These are phyloP conservation scores for Lactarius evosmus DNA, from an alignment of 768 basidiomycete genomes.

Conservation along the genomic window DNA sequence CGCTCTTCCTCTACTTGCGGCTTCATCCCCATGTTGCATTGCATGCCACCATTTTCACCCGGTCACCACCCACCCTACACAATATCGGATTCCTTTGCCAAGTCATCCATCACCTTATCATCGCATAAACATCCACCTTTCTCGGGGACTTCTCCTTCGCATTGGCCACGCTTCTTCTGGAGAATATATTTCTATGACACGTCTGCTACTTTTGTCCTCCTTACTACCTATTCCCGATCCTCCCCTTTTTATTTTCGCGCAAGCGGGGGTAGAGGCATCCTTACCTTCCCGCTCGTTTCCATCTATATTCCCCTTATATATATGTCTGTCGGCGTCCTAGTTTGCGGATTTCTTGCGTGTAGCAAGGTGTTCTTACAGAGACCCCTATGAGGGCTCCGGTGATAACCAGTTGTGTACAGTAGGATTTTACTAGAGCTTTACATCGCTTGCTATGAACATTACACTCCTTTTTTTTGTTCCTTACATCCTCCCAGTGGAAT, in stretches of 20 bases:
- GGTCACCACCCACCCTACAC: constrained; percentile 8
- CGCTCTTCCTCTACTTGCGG: constrained; percentile 2
- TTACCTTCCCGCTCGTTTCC: constrained; percentile 22
- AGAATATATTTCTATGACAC: constrained; percentile 19
- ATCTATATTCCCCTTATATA: constrained; percentile 27
- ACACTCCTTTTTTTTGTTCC: constrained; percentile 3
- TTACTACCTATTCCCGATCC: constrained; percentile 5
- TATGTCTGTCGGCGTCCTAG: constrained; percentile 24
- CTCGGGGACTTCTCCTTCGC: constrained; percentile 12
- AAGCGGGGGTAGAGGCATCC: constrained; percentile 8
- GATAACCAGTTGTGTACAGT: constrained; percentile 28
- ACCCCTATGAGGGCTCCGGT: constrained; percentile 18
- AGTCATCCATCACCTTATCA: constrained; percentile 24
- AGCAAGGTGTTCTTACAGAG: constrained; percentile 28
- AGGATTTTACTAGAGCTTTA: constrained; percentile 27
- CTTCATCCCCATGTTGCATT: constrained; percentile 22
- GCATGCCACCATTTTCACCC: constrained; percentile 20
- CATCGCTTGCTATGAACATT: constrained; percentile 26
- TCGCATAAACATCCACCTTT: constrained; percentile 14
- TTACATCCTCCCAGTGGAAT: background rate
- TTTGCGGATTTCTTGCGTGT: constrained; percentile 30
- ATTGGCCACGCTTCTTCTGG: constrained; percentile 19
- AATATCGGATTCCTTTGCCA: constrained; percentile 14
- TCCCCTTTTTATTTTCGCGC: background rate
- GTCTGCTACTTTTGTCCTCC: constrained; percentile 6